Base-by-base conservation (phyloP, 2,329 filamentous ascomycete species). In the Penicillium sp. region DNA sequence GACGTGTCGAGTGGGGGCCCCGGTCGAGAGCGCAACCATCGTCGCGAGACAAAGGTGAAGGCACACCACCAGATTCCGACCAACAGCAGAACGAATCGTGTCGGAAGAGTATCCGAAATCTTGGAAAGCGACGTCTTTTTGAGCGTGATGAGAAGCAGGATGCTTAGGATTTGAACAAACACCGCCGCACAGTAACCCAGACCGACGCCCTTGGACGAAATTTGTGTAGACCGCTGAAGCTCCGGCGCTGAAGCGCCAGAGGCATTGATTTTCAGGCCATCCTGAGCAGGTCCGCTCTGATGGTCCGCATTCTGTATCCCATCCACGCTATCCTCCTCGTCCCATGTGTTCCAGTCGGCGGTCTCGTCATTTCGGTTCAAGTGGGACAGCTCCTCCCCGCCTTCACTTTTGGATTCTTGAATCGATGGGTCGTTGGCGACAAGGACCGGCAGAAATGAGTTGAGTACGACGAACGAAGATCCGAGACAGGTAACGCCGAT, bases 401-500 rank as follows among this genome's bases (percentile, higher is more conserved):
- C 31, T 38, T 46, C 1, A 63, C 49, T 29, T 52, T 31, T 50
- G n/a, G 52, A 44, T 13, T 61, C 62, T 44, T 68, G 67, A 10
- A 77, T 63, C 0, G 70, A 72, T 1, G 86, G 82, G 64, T 95
- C 88, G 60, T 93, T 83, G 36, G 89, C 79, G 46, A 95, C 90
- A 2, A 96, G 77, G 3, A 96, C 75, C 0, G 90, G 90, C 22
- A 96, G 75, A 58, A 95, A 96, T 0, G 89, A 94, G 69, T 96
- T 96, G 22, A 96, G 74, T 4, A 96, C 77, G 3, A 96, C 90
- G 63, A 95, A 95, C 0, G 88, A 94, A 3, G 89, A 88, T 5
- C 90, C 90, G 54, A 95, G 89, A 34, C 87, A 89, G 1, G 87
- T 90, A 61, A 95, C 95, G 14, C 89, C 87, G 34, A 95, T 74